phyloP scores from a whole-genome alignment of 495 filamentous ascomycete genomes.

The Penicillium coffeae region DNA sequence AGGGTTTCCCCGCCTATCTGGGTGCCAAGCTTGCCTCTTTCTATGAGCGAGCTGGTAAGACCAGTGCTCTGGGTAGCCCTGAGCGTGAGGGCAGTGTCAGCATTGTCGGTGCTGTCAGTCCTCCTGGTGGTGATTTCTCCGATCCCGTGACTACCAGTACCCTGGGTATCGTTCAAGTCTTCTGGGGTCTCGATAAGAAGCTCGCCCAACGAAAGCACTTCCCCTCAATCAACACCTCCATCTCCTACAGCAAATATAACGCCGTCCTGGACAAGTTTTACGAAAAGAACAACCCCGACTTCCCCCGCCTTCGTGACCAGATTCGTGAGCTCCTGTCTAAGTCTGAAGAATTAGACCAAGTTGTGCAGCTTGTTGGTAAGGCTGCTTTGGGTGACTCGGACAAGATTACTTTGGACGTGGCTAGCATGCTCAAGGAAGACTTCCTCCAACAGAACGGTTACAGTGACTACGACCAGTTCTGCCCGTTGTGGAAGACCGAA shows the following conservation, averaged over 20 bases:
- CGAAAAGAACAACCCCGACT: slow-evolving; percentile 86
- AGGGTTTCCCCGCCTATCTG: slow-evolving; percentile 98
- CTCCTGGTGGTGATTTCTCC: slow-evolving; percentile 97
- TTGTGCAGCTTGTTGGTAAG: slow-evolving; percentile 98
- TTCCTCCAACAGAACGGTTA: slow-evolving; percentile 99
- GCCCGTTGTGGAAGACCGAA: slow-evolving; percentile 97
- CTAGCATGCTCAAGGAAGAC: slow-evolving; percentile 91
- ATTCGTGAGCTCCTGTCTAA: slow-evolving; percentile 90
- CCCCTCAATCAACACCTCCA: slow-evolving; percentile 93
- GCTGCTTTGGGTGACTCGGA: slow-evolving; percentile 92
- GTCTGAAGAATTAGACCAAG: slow-evolving; percentile 96
- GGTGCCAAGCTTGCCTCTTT: slow-evolving; percentile 96
- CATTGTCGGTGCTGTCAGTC: slow-evolving; percentile 96
- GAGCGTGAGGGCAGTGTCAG: slow-evolving; percentile 86
- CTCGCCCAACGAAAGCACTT: slow-evolving; percentile 99
- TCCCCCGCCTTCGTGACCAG: slow-evolving; percentile 85
- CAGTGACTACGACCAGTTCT: slow-evolving; percentile 98
- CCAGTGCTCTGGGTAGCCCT: slow-evolving; percentile 80
- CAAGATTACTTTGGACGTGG: slow-evolving; percentile 97
- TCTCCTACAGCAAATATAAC: slow-evolving; percentile 97
- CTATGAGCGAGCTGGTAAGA: slow-evolving; percentile 96
- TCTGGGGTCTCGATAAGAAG: slow-evolving; percentile 99
- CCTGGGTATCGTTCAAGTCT: slow-evolving; percentile 96
- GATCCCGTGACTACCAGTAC: slow-evolving; percentile 95
- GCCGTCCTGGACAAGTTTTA: slow-evolving; percentile 85